Evolutionary conservation across 495 filamentous ascomycete species (phyloP).

Genomic region (Xylaria flabelliformis): DNA sequence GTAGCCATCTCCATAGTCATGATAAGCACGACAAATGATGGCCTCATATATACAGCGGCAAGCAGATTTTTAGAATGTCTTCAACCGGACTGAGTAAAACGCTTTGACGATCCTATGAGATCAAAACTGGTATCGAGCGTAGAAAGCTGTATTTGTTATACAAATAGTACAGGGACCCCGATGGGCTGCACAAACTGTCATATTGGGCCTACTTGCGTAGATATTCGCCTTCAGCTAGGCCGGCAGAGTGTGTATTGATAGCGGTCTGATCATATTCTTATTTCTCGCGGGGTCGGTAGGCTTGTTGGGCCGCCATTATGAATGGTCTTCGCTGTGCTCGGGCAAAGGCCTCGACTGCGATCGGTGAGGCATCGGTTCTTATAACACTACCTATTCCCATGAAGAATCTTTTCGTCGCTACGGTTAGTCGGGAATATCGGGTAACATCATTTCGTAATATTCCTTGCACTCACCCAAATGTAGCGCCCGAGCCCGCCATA

Average conservation of each 20-base stretch:
- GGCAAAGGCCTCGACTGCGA: conserved; percentile 66
- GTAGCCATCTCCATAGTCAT: conserved; percentile 1
- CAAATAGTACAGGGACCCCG: conserved; percentile 23
- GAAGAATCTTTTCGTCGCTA: conserved; percentile 74
- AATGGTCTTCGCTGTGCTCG: conserved; percentile 65
- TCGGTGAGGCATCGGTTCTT: conserved; percentile 75
- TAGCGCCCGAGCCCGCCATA: conserved; percentile 95
- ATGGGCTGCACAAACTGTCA: conserved; percentile 6
- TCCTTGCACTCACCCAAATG: conserved; percentile 77
- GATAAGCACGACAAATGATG: neutral
- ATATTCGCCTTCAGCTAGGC: neutral
- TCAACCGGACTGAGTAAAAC: neutral
- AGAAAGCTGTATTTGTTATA: conserved; percentile 18
- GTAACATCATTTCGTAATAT: neutral
- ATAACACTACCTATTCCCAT: conserved; percentile 99
- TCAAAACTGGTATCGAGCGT: conserved; percentile 7
- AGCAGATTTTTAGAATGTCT: neutral
- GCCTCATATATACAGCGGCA: conserved; percentile 19
- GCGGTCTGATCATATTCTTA: conserved; percentile 9
- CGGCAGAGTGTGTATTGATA: neutral
- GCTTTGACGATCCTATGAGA: neutral
- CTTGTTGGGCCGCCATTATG: conserved; percentile 61
- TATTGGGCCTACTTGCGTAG: neutral
- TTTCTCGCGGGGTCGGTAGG: conserved; percentile 47
- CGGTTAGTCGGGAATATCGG: neutral